These are phyloP conservation scores for Dictyostelium capitatum DNA, from an alignment of 78 protist genomes.

Conservation along the genomic window DNA sequence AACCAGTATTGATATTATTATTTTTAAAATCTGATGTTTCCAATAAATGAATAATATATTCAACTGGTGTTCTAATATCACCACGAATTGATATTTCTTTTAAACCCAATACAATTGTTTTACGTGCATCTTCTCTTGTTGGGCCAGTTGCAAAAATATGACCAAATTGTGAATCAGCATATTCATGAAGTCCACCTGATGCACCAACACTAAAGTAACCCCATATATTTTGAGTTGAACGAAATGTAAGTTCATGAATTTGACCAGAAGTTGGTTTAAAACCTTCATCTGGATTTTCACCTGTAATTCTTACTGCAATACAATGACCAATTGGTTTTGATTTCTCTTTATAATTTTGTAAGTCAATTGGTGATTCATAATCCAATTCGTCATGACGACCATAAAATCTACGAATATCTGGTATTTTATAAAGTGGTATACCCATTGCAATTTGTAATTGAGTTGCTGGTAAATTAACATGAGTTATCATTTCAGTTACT, in stretches of 20 bases:
- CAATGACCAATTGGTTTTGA: slow-evolving; percentile 89
- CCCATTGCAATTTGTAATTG: slow-evolving; percentile 98
- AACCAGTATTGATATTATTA: slow-evolving; percentile 91
- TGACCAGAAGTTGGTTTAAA: slow-evolving; percentile 95
- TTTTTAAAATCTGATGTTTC: slow-evolving; percentile 85
- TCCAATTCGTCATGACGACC: slow-evolving; percentile 21
- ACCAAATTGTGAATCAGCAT: slow-evolving; percentile 93
- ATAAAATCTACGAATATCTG: slow-evolving; percentile 92
- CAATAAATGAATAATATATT: slow-evolving; percentile 92
- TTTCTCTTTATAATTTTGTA: slow-evolving; percentile 40
- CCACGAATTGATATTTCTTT: slow-evolving; percentile 95
- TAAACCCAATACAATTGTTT: slow-evolving; percentile 91
- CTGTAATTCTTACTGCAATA: slow-evolving; percentile 98
- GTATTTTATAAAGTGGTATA: slow-evolving; percentile 93
- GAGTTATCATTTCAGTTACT: slow-evolving; percentile 93
- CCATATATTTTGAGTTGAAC: slow-evolving; percentile 94
- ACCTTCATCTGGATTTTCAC: slow-evolving; percentile 98
- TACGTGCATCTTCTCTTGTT: slow-evolving; percentile 92
- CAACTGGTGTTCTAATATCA: slow-evolving; percentile 94
- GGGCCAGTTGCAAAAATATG: slow-evolving; percentile 96
- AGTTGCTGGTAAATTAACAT: slow-evolving; percentile 94
- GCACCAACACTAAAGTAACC: slow-evolving; percentile 96
- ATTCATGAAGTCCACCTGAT: slow-evolving; percentile 79
- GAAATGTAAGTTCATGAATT: slow-evolving; percentile 93
- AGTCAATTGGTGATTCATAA: slow-evolving; percentile 67